Conservation (phyloP, 306 rosid species). For the Casuarina glauca region DNA sequence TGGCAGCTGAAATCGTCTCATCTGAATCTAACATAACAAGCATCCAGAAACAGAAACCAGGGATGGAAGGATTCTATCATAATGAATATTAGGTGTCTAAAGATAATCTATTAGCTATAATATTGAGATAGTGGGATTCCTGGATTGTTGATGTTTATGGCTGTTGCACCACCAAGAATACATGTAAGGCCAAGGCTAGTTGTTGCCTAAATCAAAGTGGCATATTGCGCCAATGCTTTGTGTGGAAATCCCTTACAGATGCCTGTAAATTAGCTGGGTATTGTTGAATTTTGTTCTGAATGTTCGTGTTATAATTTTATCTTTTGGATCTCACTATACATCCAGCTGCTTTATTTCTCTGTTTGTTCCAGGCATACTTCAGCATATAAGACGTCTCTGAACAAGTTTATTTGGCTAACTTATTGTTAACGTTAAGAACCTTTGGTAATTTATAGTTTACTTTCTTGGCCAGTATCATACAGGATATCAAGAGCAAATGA, state of each 20-base stretch:
- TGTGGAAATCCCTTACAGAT: background rate
- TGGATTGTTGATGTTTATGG: background rate
- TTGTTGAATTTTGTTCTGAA: background rate
- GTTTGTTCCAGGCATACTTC: background rate
- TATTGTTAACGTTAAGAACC: slow-evolving; percentile 12
- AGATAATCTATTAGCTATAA: background rate
- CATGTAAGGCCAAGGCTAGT: background rate
- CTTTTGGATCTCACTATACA: background rate
- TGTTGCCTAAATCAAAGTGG: background rate
- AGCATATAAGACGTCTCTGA: background rate
- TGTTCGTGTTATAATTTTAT: background rate
- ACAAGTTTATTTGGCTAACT: slow-evolving; percentile 8
- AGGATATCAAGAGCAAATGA: slow-evolving; percentile 93
- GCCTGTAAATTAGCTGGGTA: background rate
- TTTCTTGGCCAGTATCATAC: slow-evolving; percentile 79
- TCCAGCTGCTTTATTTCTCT: background rate
- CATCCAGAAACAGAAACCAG: background rate
- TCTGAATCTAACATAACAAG: background rate
- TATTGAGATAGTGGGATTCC: background rate
- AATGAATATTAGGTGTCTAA: background rate
- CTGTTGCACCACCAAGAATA: background rate
- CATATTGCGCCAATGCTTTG: background rate
- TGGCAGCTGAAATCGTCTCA: background rate
- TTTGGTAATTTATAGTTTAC: slow-evolving; percentile 19
- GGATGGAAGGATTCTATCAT: background rate